A percentile compares a stretch with the other conserved stretches of the same genome.
Evolutionary conservation across 192 early-diverging fungal species (phyloP).

Genomic region (Coemansia sp.): DNA sequence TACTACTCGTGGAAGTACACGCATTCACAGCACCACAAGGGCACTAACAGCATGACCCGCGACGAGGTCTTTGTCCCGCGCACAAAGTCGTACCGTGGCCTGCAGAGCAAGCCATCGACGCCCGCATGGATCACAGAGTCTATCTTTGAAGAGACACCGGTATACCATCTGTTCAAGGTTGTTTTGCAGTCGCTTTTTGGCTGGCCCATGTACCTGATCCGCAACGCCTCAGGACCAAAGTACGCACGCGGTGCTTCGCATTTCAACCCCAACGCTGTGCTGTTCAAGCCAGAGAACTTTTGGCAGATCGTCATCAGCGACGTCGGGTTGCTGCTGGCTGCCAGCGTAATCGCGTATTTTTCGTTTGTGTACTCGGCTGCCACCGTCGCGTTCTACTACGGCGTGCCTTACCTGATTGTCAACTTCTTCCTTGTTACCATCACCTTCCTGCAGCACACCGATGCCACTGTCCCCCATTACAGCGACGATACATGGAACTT

Average conservation of each 20-base stretch:
- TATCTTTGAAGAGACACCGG: slow-evolving; percentile 73
- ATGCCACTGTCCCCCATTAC: slow-evolving; percentile 88
- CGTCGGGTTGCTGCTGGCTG: slow-evolving; percentile 65
- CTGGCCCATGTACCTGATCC: slow-evolving; percentile 85
- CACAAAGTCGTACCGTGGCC: slow-evolving; percentile 62
- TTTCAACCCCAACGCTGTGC: slow-evolving; percentile 76
- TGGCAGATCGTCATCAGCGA: slow-evolving; percentile 71
- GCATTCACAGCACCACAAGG: slow-evolving; percentile 93
- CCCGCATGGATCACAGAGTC: slow-evolving; percentile 55
- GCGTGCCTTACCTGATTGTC: slow-evolving; percentile 88
- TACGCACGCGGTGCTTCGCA: slow-evolving; percentile 78
- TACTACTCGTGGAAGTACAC: slow-evolving; percentile 92
- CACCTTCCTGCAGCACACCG: slow-evolving; percentile 93
- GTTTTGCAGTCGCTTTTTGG: slow-evolving; percentile 74
- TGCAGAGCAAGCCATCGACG: slow-evolving; percentile 55
- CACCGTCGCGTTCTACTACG: slow-evolving; percentile 79
- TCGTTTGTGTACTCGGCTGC: slow-evolving; percentile 56
- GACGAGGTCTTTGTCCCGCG: slow-evolving; percentile 95
- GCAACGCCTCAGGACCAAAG: slow-evolving; percentile 78
- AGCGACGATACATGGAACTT: slow-evolving; percentile 83
- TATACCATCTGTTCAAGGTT: slow-evolving; percentile 64
- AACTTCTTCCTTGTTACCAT: slow-evolving; percentile 97
- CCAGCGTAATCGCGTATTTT: slow-evolving; percentile 57
- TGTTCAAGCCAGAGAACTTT: slow-evolving; percentile 79
- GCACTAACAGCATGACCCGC: slow-evolving; percentile 82